Conservation (phyloP, 2,329 filamentous ascomycete genomes). For the Venturia carpophila region DNA sequence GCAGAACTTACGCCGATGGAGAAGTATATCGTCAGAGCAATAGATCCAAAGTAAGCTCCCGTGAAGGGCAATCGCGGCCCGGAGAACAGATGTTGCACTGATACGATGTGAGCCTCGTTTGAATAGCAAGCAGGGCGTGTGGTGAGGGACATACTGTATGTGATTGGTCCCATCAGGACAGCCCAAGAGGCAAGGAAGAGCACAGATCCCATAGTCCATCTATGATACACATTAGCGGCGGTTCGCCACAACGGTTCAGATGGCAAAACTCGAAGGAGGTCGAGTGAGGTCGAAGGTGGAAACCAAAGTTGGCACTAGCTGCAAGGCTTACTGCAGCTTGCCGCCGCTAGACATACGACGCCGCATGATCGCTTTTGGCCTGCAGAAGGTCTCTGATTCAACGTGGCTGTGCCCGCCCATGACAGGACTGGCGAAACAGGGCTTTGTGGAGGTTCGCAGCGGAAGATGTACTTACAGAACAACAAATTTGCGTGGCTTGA, state of each 20-base stretch:
- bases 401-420: conserved; percentile 27
- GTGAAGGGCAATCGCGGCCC: conserved; percentile 84
- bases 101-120: conserved; percentile 16
- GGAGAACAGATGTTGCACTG: conserved; percentile 72
- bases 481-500: conserved; percentile 87
- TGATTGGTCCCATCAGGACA: conserved; percentile 82
- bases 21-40: conserved; percentile 83
- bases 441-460: background rate
- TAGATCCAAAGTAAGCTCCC: conserved; percentile 88
- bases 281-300: background rate
- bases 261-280: background rate
- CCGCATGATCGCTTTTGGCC: conserved; percentile 34
- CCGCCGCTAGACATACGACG: conserved; percentile 20
- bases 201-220: conserved; percentile 88
- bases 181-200: conserved; percentile 91
- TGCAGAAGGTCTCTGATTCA: conserved; percentile 25
- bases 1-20: conserved; percentile 70
- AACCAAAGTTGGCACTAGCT: conserved; percentile 9
- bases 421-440: conserved; percentile 16
- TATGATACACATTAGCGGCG: conserved; percentile 41
- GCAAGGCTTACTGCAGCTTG: conserved; percentile 8
- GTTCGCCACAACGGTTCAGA: conserved; percentile 23
- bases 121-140: background rate
- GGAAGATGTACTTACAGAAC: conserved; percentile 67
- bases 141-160: conserved; percentile 50